These are phyloP conservation scores for Malassezia furfur DNA, from an alignment of 1,284 basidiomycete species.

Conservation along the genomic window DNA sequence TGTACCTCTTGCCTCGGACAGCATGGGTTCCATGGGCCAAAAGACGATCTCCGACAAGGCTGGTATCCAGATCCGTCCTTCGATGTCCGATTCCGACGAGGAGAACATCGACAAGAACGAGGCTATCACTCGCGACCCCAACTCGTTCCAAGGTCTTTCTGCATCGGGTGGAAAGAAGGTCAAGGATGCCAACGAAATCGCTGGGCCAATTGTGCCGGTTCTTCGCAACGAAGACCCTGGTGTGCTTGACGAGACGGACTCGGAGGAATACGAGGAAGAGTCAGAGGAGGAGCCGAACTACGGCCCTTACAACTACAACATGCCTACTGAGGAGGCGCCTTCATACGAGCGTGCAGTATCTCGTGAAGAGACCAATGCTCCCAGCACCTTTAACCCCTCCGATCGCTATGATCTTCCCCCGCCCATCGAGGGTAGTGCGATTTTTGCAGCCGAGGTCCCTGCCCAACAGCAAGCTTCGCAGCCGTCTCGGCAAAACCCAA, in stretches of 20 bases:
- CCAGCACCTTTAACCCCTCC: neutral
- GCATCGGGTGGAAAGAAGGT: neutral
- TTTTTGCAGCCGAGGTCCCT: neutral
- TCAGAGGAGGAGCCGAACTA: neutral
- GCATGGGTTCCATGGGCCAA: too few species aligned
- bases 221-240: slow-evolving; percentile 10
- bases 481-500: too few species aligned
- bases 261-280: slow-evolving; percentile 3
- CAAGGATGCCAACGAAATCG: slow-evolving; percentile 13
- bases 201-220: slow-evolving; percentile 17
- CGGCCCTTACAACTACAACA: neutral
- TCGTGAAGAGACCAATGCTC: neutral
- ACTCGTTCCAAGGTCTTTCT: neutral
- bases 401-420: slow-evolving; percentile 4
- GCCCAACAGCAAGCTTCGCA: too few species aligned
- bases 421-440: slow-evolving; percentile 1
- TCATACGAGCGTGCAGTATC: neutral
- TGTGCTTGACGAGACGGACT: neutral
- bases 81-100: neutral
- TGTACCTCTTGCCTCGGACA: neutral
- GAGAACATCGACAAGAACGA: neutral
- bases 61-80: neutral
- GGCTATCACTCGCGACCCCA: too few species aligned
- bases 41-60: neutral
- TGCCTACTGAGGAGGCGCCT: neutral